Conservation (phyloP, 768 basidiomycete genomes). For the Candolleomyces aberdarensis region DNA sequence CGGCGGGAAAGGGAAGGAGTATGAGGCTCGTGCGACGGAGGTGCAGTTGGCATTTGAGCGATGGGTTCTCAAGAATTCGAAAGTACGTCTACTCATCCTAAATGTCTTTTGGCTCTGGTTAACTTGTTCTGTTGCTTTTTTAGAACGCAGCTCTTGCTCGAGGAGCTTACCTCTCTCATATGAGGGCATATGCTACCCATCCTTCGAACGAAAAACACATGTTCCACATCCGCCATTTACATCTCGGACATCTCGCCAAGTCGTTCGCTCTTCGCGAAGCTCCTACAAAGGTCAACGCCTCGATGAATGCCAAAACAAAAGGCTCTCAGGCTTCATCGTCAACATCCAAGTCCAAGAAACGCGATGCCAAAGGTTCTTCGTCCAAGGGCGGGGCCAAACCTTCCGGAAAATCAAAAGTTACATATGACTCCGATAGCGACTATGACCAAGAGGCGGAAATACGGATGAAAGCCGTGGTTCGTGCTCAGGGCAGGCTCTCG, state of each 20-base stretch:
- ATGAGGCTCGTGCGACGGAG: slow-evolving; percentile 88
- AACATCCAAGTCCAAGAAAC: slow-evolving; percentile 8
- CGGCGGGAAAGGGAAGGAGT: slow-evolving; percentile 78
- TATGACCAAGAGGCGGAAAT: slow-evolving; percentile 55
- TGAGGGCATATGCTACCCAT: slow-evolving; percentile 97
- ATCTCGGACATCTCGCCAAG: slow-evolving; percentile 93
- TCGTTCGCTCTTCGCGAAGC: slow-evolving; percentile 89
- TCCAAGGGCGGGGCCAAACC: slow-evolving; percentile 2
- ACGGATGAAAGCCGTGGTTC: slow-evolving; percentile 84
- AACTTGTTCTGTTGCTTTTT: not conserved
- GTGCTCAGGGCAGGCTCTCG: slow-evolving; percentile 75
- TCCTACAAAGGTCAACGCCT: slow-evolving; percentile 48
- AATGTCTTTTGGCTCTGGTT: not conserved
- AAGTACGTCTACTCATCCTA: slow-evolving; percentile 40
- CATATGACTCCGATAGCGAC: slow-evolving; percentile 37
- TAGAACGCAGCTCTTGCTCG: slow-evolving; percentile 80
- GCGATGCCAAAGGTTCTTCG: not conserved
- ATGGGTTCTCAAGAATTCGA: slow-evolving; percentile 77
- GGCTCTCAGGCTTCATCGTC: not conserved
- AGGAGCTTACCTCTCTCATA: slow-evolving; percentile 86
- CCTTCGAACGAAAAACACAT: slow-evolving; percentile 93
- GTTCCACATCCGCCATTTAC: slow-evolving; percentile 92
- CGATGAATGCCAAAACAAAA: slow-evolving; percentile 14
- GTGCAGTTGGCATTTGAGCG: slow-evolving; percentile 94
- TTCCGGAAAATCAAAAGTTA: slow-evolving; percentile 13